Evolutionary conservation across 495 filamentous ascomycete genomes (phyloP), one percentile per base, ranked within the genome.

Genomic region (Talaromyces wortmannii): DNA sequence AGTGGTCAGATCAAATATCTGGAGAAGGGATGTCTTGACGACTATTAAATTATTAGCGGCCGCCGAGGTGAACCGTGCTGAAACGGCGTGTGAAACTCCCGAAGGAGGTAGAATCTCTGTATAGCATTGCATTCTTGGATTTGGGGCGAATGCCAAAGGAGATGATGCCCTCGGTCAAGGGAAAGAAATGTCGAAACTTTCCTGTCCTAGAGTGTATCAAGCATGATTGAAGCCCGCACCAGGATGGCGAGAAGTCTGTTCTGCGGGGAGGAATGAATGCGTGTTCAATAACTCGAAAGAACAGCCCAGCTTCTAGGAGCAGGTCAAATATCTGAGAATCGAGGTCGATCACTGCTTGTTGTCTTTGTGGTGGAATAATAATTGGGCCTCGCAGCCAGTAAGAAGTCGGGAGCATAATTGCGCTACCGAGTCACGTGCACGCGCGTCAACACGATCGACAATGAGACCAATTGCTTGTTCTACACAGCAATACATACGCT

Each of bases 61-160:
- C 13, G 88, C 72, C 31, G 84, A 85, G 44, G 85, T 72, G 63
- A 99, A 92, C 17, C 90, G 83, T 15, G 96, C 70, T 45, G 78
- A 79, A 62, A 97, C 67, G 36, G 92, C 89, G 73, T 96, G 88
- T 55, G 90, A 90, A 64, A 99, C 90, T 61, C 91, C 90, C 62
- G 90, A 95, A 17, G 94, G 91, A 72, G 94, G 86, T 60, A 90
- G 83, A 63, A 99, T 74, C 78, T 97, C 91, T 58, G 89, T 90
- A 75, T 97, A 97, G 75, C 80, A 85, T 77, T 87, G 85, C 84
- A 88, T 88, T 60, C 54, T 58, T 45, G 30, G 16, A 18, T 2
- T 49, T 23, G 11, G 18, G 4, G n/a, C 18, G 40, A 43, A 2
- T 49, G 23, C 10, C 36, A 40, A 40, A 40, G 2, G 36, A 40